Evolutionary conservation across 2,329 filamentous ascomycete genomes (phyloP).

Genomic region (Diaporthe vaccinii): DNA sequence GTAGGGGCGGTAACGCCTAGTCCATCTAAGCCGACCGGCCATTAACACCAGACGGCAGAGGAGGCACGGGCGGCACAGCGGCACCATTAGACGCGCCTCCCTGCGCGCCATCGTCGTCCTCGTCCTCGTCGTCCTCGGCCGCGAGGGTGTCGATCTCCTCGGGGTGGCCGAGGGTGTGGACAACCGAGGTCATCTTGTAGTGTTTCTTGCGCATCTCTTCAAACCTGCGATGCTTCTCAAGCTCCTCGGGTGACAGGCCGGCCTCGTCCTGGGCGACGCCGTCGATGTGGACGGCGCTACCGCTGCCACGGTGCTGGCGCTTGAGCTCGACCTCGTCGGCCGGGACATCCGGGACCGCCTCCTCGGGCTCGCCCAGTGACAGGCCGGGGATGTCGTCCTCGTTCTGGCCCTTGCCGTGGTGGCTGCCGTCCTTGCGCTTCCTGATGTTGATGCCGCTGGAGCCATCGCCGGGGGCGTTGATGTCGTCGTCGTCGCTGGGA

Average conservation of each 20-base stretch:
- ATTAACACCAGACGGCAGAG: slow-evolving; percentile 54
- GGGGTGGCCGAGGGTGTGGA: slow-evolving; percentile 84
- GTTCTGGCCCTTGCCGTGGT: slow-evolving; percentile 43
- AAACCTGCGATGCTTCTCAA: slow-evolving; percentile 92
- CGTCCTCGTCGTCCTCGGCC: slow-evolving; percentile 68
- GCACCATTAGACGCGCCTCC: slow-evolving; percentile 41
- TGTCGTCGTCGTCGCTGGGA: slow-evolving; percentile 83
- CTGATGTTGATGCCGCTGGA: slow-evolving; percentile 44
- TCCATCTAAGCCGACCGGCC: slow-evolving; percentile 42
- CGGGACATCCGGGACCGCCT: slow-evolving; percentile 67
- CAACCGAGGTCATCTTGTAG: slow-evolving; percentile 98
- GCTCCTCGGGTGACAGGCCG: slow-evolving; percentile 77
- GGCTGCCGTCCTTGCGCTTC: slow-evolving; percentile 44
- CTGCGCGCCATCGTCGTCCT: slow-evolving; percentile 46
- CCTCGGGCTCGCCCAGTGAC: slow-evolving; percentile 93
- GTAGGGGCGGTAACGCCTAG: background rate
- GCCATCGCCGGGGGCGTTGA: slow-evolving; percentile 77
- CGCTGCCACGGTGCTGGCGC: slow-evolving; percentile 47
- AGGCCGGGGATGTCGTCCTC: slow-evolving; percentile 90
- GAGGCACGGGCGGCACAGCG: slow-evolving; percentile 57
- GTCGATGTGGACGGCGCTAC: slow-evolving; percentile 87
- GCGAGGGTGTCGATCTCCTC: slow-evolving; percentile 73
- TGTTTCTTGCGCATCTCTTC: slow-evolving; percentile 94
- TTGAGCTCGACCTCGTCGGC: slow-evolving; percentile 47
- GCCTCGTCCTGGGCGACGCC: slow-evolving; percentile 62